phyloP scores from a whole-genome alignment of 345 rosid genomes.

The Fremontodendron californicum region DNA sequence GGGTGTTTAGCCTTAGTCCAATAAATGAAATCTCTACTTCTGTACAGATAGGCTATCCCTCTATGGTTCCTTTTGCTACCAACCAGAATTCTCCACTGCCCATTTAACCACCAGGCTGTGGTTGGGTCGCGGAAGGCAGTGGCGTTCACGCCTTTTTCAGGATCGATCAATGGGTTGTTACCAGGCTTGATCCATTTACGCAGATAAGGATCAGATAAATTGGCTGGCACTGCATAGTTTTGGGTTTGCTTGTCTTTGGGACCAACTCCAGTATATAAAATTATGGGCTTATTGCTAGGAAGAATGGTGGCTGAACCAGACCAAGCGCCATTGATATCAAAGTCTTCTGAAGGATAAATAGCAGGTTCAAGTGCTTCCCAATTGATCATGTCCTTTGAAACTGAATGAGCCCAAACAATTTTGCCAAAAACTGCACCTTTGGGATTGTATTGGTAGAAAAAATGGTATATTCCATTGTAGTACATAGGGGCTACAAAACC shows the following conservation, averaged over 20 bases:
- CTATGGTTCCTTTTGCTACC: slow-evolving; percentile 47
- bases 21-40: slow-evolving; percentile 55
- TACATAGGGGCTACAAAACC: slow-evolving; percentile 56
- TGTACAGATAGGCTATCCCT: slow-evolving; percentile 60
- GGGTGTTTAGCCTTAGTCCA: slow-evolving; percentile 77
- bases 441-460: slow-evolving; percentile 89
- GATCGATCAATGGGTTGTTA: slow-evolving; percentile 56
- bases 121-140: slow-evolving; percentile 50
- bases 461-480: slow-evolving; percentile 73
- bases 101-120: slow-evolving; percentile 64
- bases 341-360: slow-evolving; percentile 56
- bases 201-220: slow-evolving; percentile 70
- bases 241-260: slow-evolving; percentile 43
- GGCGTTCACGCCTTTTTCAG: slow-evolving; percentile 36
- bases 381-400: slow-evolving; percentile 72
- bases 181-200: slow-evolving; percentile 74
- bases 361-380: slow-evolving; percentile 77
- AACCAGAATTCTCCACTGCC: slow-evolving; percentile 56
- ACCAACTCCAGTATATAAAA: slow-evolving; percentile 74
- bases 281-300: slow-evolving; percentile 51
- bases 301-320: slow-evolving; percentile 83
- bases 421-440: slow-evolving; percentile 86
- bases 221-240: slow-evolving; percentile 66
- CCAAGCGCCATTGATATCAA: slow-evolving; percentile 78
- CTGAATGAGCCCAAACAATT: slow-evolving; percentile 93